Evolutionary conservation across 139 green algal genomes (phyloP), one percentile per base, ranked within the genome.

Genomic region (Choricystis sp.): DNA sequence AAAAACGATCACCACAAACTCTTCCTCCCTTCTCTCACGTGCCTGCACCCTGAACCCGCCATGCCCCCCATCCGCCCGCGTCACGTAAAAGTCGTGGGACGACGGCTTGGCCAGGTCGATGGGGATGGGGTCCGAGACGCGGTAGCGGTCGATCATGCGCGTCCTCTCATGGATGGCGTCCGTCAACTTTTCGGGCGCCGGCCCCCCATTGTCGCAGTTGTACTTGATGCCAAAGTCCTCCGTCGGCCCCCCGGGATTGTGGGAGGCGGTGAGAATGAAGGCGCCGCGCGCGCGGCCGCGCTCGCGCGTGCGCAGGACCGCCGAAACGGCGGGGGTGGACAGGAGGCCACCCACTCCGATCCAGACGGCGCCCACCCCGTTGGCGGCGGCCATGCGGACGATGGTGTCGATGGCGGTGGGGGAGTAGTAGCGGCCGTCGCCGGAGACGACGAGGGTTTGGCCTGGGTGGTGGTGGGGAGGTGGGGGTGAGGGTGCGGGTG

Each of bases 191-290:
- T 96, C 90, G 1, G 90, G 88, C 9, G 90, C 90, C 9, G 90
- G 89, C 71, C 94, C 86, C 21, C 87, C 85, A 62, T 67, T 80
- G 29, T 52, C 86, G 72, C 87, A 92, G 81, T 97, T 96, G 83
- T 96, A 97, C 85, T 97, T 97, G 83, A 97, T 96, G 69, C 90
- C 90, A 73, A 90, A 97, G 75, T 97, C 89, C 63, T 90, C 80
- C 0, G 96, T 78, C 4, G 87, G 87, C 58, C 90, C 90, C 27
- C 88, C 90, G 0, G 89, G 90, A 79, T 97, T 96, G 82, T 97
- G 89, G 66, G 65, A 83, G 57, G 90, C 90, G 49, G 80, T 88
- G 82, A 97, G 91, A 76, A 97, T 94, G 64, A 97, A 80, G 61
- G 87, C 90, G 57, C 88, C 88, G 55, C 61, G 64, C n/a, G 70